Evolutionary conservation across 352 stramenopile genomes (phyloP), one percentile per base, ranked within the genome.

Genomic region (Pilasporangium apinafurcum): DNA sequence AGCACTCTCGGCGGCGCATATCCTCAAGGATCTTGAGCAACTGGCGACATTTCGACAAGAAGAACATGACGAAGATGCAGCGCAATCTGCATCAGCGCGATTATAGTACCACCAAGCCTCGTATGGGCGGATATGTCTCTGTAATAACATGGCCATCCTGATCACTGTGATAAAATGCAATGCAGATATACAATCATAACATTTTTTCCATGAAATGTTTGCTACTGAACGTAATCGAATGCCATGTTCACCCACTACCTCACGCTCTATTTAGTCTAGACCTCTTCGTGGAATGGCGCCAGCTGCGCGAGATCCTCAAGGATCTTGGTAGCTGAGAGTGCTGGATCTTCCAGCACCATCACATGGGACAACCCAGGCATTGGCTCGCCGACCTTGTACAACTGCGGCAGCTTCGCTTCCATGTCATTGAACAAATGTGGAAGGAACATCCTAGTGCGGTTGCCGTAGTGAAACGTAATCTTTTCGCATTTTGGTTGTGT

Each of bases 341-440:
- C 54, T 0, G 59, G 54, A 16, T 70, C 64, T 30, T 77, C 65
- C 35, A 73, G 39, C 2, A 76, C 44, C 40, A 72, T 62, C 17
- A 36, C 33, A 29, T 76, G 65, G 1, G 53, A 65, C 26, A 48
- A 55, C 35, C 65, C 47, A 1, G 39, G 25, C 16, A 77, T 53
- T 0, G 55, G 33, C 8, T 50, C 38, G 6, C 26, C 45, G 16
- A 72, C 22, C 9, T 30, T 28, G 39, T 77, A 77, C 12, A 70
- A 46, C 10, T 47, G 21, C 7, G 65, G 59, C 17, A 51, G 51
- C 22, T 54, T 53, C 7, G 42, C 30, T 9, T 38, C 29, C 17
- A 77, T 21, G 29, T 42, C 28, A 20, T 59, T 22, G n/a, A 58
- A 58, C 2, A 44, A 22, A 13, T 56, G 10, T 6, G 51, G 40